Evolutionary conservation across 495 filamentous ascomycete genomes (phyloP).

Genomic region (Clavariopsis aquatica): DNA sequence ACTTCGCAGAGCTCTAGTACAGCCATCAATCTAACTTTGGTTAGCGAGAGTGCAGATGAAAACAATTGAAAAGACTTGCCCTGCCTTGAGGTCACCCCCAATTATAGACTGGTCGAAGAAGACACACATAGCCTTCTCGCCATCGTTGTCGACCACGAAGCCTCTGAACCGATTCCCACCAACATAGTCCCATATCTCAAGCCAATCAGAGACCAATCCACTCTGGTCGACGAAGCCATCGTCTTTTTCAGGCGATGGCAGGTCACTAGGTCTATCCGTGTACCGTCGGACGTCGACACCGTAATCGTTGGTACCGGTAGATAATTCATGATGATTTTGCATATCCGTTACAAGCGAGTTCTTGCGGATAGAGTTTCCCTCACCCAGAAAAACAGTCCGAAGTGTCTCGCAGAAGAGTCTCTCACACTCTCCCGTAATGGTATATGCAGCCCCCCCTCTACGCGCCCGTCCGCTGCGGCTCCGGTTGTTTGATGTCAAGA

Average conservation of each 20-base stretch:
- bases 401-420: slow-evolving; percentile 98
- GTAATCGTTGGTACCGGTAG: slow-evolving; percentile 23
- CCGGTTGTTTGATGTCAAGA: slow-evolving; percentile 19
- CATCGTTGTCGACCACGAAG: slow-evolving; percentile 66
- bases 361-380: slow-evolving; percentile 67
- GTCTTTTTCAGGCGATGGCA: slow-evolving; percentile 35
- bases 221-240: slow-evolving; percentile 14
- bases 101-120: slow-evolving; percentile 76
- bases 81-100: slow-evolving; percentile 78
- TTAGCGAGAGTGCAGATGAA: not conserved
- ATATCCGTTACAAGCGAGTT: slow-evolving; percentile 73
- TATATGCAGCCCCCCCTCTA: slow-evolving; percentile 87
- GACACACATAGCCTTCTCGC: slow-evolving; percentile 75
- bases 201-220: slow-evolving; percentile 54
- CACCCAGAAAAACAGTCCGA: slow-evolving; percentile 90
- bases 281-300: slow-evolving; percentile 16
- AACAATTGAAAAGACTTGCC: slow-evolving; percentile 57
- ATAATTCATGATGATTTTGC: slow-evolving; percentile 33
- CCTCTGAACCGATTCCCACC: slow-evolving; percentile 80
- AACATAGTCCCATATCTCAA: slow-evolving; percentile 89
- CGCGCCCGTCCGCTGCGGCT: slow-evolving; percentile 48
- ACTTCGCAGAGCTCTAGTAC: slow-evolving; percentile 80
- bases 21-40: slow-evolving; percentile 69
- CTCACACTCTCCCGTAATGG: slow-evolving; percentile 99
- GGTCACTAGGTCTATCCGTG: slow-evolving; percentile 28